Conservation (phyloP, 2,329 filamentous ascomycete species). For the Elsinoe arachidis region DNA sequence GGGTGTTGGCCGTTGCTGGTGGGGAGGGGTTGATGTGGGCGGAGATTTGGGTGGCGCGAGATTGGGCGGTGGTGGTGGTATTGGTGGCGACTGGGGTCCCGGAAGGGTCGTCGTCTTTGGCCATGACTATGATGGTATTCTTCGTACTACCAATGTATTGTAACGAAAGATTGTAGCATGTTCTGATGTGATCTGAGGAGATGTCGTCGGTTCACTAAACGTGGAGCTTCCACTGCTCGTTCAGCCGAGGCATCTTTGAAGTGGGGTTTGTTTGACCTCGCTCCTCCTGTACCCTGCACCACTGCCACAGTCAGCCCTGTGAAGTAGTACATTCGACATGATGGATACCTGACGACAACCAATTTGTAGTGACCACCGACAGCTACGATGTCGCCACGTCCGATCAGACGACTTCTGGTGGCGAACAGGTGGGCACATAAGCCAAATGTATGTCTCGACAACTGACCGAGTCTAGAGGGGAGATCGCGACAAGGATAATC, state of each 20-base stretch:
- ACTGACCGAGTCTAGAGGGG: conserved; percentile 39
- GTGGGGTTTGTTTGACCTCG: neutral
- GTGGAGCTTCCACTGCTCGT: neutral
- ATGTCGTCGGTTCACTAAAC: conserved; percentile 5
- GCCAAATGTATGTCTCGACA: neutral
- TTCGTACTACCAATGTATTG: neutral
- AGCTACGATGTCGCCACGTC: neutral
- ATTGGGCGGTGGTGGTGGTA: neutral
- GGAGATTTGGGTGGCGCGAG: conserved; percentile 21
- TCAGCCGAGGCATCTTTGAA: conserved; percentile 4
- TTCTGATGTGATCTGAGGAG: neutral
- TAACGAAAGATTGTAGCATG: neutral
- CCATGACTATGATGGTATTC: neutral
- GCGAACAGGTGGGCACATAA: conserved; percentile 41
- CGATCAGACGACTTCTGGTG: conserved; percentile 44
- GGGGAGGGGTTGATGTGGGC: conserved; percentile 26
- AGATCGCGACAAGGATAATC: conserved; percentile 55
- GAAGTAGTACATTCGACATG: neutral
- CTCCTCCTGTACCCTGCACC: no score
- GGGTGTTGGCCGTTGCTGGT: conserved; percentile 21
- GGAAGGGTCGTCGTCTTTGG: neutral
- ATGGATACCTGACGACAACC: neutral
- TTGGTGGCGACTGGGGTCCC: neutral
- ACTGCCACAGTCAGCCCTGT: no score
- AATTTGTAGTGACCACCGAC: no score